Conservation (phyloP, 208 protist species). For the Crithidia brevicula region DNA sequence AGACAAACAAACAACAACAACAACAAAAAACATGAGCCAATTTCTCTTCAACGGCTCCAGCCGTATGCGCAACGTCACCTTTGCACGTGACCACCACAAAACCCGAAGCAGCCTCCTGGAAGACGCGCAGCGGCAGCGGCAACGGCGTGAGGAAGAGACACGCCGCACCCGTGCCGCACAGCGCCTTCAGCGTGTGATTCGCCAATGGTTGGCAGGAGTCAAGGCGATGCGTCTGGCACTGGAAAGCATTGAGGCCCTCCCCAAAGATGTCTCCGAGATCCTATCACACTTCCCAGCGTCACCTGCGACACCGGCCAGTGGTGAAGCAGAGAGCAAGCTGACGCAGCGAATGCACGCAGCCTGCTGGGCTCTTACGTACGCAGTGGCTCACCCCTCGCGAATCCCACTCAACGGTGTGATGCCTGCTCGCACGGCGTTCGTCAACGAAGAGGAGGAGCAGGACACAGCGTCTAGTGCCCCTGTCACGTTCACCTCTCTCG, state of each 20-base stretch:
- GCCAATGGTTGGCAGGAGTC: conserved; percentile 41
- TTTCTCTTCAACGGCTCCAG: conserved; percentile 75
- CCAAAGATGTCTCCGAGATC: conserved; percentile 6
- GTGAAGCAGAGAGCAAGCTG: neutral
- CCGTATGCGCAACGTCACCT: conserved; percentile 55
- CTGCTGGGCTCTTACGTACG: conserved; percentile 43
- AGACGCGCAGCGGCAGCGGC: conserved; percentile 55
- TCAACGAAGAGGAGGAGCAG: neutral
- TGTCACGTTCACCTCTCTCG: neutral
- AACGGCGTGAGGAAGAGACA: conserved; percentile 50
- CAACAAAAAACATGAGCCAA: conserved; percentile 24
- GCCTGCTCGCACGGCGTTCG: neutral
- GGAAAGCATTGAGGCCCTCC: conserved; percentile 12
- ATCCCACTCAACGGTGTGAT: conserved; percentile 23
- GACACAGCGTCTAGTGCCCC: neutral
- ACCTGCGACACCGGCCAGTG: neutral
- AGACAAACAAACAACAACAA: neutral
- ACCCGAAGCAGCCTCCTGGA: conserved; percentile 51
- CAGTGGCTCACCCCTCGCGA: conserved; percentile 20
- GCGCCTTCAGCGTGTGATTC: conserved; percentile 54
- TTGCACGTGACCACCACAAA: conserved; percentile 69
- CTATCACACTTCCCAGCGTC: neutral
- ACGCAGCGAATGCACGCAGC: conserved; percentile 27
- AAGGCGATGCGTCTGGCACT: conserved; percentile 25
- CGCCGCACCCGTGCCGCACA: conserved; percentile 36